phyloP scores from a whole-genome alignment of 345 rosid genomes.

The Populus tremula region DNA sequence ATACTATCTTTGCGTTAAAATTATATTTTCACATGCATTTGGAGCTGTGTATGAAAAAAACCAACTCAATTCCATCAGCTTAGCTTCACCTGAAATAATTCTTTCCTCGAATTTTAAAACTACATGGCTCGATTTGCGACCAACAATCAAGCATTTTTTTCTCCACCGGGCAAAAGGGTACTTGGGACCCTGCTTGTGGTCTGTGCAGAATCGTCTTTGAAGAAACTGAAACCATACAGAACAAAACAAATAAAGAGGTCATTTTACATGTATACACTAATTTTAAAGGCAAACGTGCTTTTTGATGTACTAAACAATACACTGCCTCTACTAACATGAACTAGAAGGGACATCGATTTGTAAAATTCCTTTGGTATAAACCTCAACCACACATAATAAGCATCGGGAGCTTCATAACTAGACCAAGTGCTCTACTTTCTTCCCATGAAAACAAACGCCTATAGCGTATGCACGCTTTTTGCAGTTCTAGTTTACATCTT shows the following conservation, averaged over 20 bases:
- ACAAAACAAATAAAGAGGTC: background rate
- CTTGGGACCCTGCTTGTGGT: conserved; percentile 71
- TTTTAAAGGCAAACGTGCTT: background rate
- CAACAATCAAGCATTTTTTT: conserved; percentile 73
- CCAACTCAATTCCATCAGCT: background rate
- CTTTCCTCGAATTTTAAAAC: conserved; percentile 61
- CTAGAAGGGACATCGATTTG: background rate
- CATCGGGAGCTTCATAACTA: background rate
- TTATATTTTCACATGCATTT: background rate
- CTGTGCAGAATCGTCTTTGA: conserved; percentile 66
- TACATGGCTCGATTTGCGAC: conserved; percentile 63
- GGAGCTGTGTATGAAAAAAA: background rate
- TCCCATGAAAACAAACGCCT: background rate
- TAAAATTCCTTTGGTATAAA: background rate
- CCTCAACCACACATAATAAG: background rate
- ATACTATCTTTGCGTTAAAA: background rate
- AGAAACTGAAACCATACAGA: conserved; percentile 48
- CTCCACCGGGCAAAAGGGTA: conserved; percentile 59
- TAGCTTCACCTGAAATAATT: conserved; percentile 55
- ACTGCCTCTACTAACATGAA: background rate
- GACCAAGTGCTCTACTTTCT: background rate
- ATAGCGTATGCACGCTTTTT: background rate
- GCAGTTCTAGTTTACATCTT: background rate
- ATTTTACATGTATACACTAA: background rate
- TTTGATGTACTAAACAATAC: background rate